Evolutionary conservation across 1,284 basidiomycete genomes (phyloP), one percentile per base, ranked within the genome.

Genomic region (Cutaneotrichosporon sp.): DNA sequence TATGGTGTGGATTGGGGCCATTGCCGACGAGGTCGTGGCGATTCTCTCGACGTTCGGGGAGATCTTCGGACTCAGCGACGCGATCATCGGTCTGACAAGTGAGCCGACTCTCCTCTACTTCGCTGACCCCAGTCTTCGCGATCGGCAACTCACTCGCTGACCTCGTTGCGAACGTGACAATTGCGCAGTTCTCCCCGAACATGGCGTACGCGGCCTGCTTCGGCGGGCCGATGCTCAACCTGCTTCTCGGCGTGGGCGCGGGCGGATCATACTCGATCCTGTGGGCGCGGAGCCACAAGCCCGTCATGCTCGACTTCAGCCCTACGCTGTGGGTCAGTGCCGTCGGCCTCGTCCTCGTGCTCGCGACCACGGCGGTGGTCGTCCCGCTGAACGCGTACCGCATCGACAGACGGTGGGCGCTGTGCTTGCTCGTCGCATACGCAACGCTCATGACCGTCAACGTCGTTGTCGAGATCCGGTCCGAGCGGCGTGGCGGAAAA

Each of bases 61-160:
- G 77, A 90, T 98, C 60, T 90, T 97, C 69, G 94, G 95, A 0
- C 84, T 99, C 25, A 94, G 91, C n/a, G 92, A 98, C 75, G 95
- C 95, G 27, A 95, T 99, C 73, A 90, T 99, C 57, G 95, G 95
- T 3, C 73, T 98, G 54, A 98, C 95, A 0, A 89, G 74, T 76
- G 34, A 58, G 71, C 66, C 16, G 3, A 10, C 29, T 6, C n/a
- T 10, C 13, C 24, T 18, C 5, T n/a, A 11, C 42, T 14, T 46
- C 8, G 25, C 62, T 67, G 20, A 58, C 45, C 2, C 27, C 61
- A 74, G 74, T 99, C 66, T 99, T 99, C 72, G 95, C 95, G 0
- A 85, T 97, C 34, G 95, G 95, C 24, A 98, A 98, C 79, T 95
- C 91, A 31, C 85, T 97, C 8, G 95, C 95, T 1, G 95, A 99